Evolutionary conservation across 441 rosid species (phyloP).

Genomic region (Populus hybrid): DNA sequence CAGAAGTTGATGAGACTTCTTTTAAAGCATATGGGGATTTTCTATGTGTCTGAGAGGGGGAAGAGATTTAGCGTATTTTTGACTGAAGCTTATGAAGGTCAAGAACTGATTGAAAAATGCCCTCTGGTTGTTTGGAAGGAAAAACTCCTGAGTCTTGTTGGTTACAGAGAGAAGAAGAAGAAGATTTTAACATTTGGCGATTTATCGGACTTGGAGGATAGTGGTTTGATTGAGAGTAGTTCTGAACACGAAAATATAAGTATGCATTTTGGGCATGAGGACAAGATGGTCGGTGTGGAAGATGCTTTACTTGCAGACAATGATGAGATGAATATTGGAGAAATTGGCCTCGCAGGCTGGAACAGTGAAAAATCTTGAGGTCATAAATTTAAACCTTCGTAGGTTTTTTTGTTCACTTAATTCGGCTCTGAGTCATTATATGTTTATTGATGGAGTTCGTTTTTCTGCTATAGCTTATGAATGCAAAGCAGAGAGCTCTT

Average conservation of each 20-base stretch:
- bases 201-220: conserved; percentile 49
- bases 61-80: conserved; percentile 86
- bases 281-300: conserved; percentile 31
- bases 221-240: conserved; percentile 27
- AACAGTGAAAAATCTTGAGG: conserved; percentile 29
- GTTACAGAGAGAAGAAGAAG: conserved; percentile 79
- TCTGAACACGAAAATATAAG: conserved; percentile 33
- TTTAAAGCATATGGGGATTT: conserved; percentile 80
- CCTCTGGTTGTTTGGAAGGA: conserved; percentile 75
- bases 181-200: conserved; percentile 50
- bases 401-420: background rate
- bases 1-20: conserved; percentile 91
- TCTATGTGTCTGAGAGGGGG: conserved; percentile 89
- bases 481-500: background rate
- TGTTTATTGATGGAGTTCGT: background rate
- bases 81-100: conserved; percentile 71
- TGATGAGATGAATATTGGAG: conserved; percentile 49
- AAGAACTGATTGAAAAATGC: conserved; percentile 61
- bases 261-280: conserved; percentile 33
- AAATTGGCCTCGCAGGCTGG: conserved; percentile 35
- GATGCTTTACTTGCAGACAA: conserved; percentile 27
- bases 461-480: background rate
- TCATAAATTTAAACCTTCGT: conserved; percentile 2
- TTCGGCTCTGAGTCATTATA: background rate
- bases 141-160: conserved; percentile 53